Base-by-base conservation (phyloP, 2,329 filamentous ascomycete species). In the Calonectria hawksworthii region DNA sequence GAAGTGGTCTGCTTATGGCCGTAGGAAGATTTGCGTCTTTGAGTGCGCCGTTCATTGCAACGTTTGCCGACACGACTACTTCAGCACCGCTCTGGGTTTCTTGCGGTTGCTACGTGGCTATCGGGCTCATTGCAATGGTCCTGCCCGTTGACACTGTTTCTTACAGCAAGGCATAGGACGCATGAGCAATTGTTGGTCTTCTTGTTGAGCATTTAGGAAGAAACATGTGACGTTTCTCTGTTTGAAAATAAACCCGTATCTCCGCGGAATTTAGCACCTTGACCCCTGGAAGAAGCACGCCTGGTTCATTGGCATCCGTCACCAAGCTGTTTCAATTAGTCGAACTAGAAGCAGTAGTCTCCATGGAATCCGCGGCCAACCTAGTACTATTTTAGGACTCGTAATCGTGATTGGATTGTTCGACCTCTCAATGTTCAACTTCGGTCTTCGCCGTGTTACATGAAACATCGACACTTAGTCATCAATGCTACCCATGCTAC, bases 71-170 rank as follows among this genome's bases (percentile, higher is more conserved):
- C 72, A 78, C 78, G 0, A 79, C 77, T 2, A 75, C 75, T 0
- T 77, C 77, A 21, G 78, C 76, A 6, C 76, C 77, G 2, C 76
- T 80, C 28, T 80, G 76, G 75, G 76, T 79, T 30, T 75, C 76
- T 9, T 80, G 78, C 23, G 76, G 75, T 3, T 78, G 76, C 38
- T 80, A 75, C 54, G 59, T 74, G 5, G 66, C 70, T 14, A 80
- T 80, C 61, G 76, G 78, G 1, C 4, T 76, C 14, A 44, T 79
- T 23, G 76, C 68, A 21, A 21, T 80, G 51, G 21, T 74, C 3
- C 28, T 78, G 23, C 78, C 76, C 2, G 66, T 77, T 3, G 78
- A 79, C 38, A 77, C 76, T 1, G 66, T 56, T 28, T 50, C 71
- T 11, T 69, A 50, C n/a, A 47, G 13, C 26, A 28, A 47, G 3